Evolutionary conservation across 2,329 filamentous ascomycete species (phyloP).

Genomic region (Meredithiella fracta): DNA sequence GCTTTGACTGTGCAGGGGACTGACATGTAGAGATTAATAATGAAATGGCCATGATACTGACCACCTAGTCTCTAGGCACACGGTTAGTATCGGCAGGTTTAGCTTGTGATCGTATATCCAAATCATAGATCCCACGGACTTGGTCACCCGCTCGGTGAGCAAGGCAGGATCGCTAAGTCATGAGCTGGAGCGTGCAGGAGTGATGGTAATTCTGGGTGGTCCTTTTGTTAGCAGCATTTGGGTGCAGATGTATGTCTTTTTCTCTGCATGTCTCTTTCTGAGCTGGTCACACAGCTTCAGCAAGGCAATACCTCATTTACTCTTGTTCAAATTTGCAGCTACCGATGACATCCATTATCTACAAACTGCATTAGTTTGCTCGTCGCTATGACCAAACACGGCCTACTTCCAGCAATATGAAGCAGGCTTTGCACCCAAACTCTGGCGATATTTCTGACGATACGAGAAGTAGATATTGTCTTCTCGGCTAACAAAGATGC

Average conservation of each 20-base stretch:
- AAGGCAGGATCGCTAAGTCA: not conserved
- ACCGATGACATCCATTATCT: not conserved
- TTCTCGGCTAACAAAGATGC: no score
- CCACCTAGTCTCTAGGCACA: no score
- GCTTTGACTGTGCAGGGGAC: not conserved
- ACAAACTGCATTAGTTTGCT: not conserved
- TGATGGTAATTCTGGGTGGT: not conserved
- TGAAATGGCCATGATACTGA: no score
- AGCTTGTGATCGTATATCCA: no score
- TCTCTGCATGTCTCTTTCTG: not conserved
- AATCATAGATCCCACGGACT: no score
- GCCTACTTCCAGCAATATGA: no score
- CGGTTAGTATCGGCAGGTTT: no score
- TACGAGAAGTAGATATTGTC: no score
- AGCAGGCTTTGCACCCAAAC: no score
- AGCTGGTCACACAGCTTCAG: not conserved
- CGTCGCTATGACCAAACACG: no score
- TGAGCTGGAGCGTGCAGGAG: not conserved
- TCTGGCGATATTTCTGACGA: no score
- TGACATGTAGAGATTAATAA: not conserved
- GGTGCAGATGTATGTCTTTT: not conserved
- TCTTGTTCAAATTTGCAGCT: not conserved
- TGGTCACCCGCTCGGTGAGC: not conserved
- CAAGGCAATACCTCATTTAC: not conserved
- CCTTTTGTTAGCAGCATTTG: not conserved